These are phyloP conservation scores for Salvia splendens DNA, from an alignment of 257 asterid genomes.

Conservation along the genomic window DNA sequence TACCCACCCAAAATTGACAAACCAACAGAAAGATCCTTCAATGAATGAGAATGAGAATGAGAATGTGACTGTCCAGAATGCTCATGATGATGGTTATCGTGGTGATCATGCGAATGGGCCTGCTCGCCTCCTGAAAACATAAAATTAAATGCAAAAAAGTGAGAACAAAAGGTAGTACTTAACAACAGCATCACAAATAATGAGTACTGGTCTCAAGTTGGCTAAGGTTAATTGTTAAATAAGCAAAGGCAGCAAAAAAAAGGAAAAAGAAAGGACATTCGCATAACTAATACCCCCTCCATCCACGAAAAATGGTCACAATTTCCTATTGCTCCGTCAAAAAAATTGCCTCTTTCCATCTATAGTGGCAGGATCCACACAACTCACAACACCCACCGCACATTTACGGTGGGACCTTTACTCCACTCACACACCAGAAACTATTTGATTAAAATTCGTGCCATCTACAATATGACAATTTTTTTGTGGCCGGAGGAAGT, in stretches of 20 bases:
- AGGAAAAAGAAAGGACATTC: background rate
- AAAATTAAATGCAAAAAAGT: conserved; percentile 15
- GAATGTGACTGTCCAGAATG: conserved; percentile 71
- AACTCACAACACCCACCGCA: too few relatives aligned
- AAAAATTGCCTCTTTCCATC: too few relatives aligned
- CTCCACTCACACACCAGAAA: too few relatives aligned
- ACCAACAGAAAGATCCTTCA: conserved; percentile 87
- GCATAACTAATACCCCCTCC: background rate
- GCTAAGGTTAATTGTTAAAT: conserved; percentile 24
- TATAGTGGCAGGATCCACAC: too few relatives aligned
- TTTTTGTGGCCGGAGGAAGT: too few relatives aligned
- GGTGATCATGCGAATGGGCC: conserved; percentile 78
- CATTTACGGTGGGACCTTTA: too few relatives aligned
- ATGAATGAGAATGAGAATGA: conserved; percentile 82
- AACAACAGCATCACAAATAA: conserved; percentile 5
- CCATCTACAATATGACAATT: too few relatives aligned
- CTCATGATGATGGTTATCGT: conserved; percentile 53
- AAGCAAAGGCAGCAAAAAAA: conserved; percentile 22
- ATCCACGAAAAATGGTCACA: too few relatives aligned
- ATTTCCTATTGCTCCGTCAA: too few relatives aligned
- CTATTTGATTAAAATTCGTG: too few relatives aligned
- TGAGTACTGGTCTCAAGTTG: conserved; percentile 4
- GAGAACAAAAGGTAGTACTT: conserved; percentile 15
- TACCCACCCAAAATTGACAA: conserved; percentile 81
- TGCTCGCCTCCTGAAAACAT: conserved; percentile 75